Percentiles rank a stretch among this genome's conserved stretches.
Evolutionary conservation across 139 green algal genomes (phyloP).

Genomic region (Chlorella sp.): DNA sequence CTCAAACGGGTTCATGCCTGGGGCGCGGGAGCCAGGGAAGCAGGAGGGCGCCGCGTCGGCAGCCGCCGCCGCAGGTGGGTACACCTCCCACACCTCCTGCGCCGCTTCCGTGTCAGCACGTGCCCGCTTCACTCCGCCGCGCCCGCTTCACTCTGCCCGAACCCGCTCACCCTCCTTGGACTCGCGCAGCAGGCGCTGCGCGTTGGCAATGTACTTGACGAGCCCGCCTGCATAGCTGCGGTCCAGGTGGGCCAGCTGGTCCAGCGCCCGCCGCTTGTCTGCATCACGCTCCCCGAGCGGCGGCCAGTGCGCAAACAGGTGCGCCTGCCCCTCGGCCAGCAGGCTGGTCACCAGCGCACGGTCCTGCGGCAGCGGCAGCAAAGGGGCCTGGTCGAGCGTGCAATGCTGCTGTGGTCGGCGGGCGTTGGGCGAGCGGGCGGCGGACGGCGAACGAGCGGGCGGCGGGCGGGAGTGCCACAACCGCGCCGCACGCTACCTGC

Average conservation of each 20-base stretch:
- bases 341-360: slow-evolving; percentile 35
- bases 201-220: slow-evolving; percentile 85
- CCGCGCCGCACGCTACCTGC: no score
- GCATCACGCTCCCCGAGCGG: slow-evolving; percentile 56
- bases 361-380: slow-evolving; percentile 22
- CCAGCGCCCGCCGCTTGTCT: slow-evolving; percentile 59
- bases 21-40: no score
- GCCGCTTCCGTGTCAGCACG: no score
- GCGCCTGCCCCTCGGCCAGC: slow-evolving; percentile 60
- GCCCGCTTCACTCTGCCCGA: no score
- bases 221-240: slow-evolving; percentile 84
- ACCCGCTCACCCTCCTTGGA: slow-evolving; percentile 68
- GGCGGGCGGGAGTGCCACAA: no score
- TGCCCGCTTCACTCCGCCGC: no score
- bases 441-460: no score
- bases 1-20: slow-evolving; percentile 92
- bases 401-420: no score
- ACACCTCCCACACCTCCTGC: no score
- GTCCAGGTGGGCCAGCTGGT: slow-evolving; percentile 73
- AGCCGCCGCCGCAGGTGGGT: no score
- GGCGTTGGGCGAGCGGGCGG: no score
- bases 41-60: no score
- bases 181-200: slow-evolving; percentile 80
- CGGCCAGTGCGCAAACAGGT: slow-evolving; percentile 82
- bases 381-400: background rate